Percentiles rank a stretch among this genome's conserved stretches.
Conservation (phyloP, 139 green algal species). For the Yamagishiella unicocca region DNA sequence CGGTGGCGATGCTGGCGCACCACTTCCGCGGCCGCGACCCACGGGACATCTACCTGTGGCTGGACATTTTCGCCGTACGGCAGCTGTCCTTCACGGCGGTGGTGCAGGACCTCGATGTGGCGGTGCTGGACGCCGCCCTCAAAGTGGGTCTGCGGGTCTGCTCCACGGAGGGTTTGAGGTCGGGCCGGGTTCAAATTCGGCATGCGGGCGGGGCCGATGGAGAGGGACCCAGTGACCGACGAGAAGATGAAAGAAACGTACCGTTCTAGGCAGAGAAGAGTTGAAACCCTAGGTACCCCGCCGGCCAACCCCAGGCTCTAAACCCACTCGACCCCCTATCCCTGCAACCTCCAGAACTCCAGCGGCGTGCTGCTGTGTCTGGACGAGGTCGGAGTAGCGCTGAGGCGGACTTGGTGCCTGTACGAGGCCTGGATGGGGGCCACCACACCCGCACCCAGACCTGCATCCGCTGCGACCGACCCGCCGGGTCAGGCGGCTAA, state of each 20-base stretch:
- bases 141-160: too few species aligned
- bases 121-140: not conserved
- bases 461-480: not conserved
- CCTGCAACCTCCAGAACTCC: not conserved
- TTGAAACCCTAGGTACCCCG: too few species aligned
- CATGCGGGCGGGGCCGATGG: too few species aligned
- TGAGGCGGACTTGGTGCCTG: slow-evolving; percentile 30
- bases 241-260: too few species aligned
- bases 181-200: too few species aligned
- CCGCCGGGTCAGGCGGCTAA: not conserved
- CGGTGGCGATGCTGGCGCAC: slow-evolving; percentile 9
- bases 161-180: too few species aligned
- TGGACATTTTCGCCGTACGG: slow-evolving; percentile 22
- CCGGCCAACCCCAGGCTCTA: too few species aligned
- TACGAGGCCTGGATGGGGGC: slow-evolving; percentile 37
- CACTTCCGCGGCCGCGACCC: slow-evolving; percentile 35
- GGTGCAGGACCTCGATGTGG: not conserved
- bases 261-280: too few species aligned
- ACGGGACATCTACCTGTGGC: slow-evolving; percentile 4
- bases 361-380: slow-evolving; percentile 37
- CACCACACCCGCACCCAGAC: not conserved
- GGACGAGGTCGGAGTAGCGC: slow-evolving; percentile 2
- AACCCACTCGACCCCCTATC: not conserved
- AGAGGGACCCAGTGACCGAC: too few species aligned
- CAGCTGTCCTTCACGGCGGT: not conserved